Conservation (phyloP, 2,329 filamentous ascomycete genomes). For the Penicillium griseofulvum region DNA sequence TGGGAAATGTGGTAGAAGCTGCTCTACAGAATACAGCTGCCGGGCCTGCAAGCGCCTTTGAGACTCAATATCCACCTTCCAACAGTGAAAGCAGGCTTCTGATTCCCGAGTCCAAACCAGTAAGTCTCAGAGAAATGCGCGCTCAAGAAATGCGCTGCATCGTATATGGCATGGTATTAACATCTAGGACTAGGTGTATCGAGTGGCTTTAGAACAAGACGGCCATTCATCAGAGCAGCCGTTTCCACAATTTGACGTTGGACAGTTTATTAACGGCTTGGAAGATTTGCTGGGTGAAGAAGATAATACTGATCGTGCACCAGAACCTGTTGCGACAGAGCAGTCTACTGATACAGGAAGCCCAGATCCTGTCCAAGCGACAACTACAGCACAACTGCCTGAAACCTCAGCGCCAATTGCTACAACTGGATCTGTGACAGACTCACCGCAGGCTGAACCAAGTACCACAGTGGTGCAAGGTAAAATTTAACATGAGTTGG, state of each 20-base stretch:
- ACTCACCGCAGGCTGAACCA: background rate
- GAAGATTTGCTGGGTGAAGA: slow-evolving; percentile 6
- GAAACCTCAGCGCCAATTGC: background rate
- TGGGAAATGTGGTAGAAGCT: slow-evolving; percentile 10
- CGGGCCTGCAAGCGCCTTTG: slow-evolving; percentile 19
- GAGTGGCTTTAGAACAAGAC: slow-evolving; percentile 29
- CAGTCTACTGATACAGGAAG: background rate
- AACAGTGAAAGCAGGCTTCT: slow-evolving; percentile 28
- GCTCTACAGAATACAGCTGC: slow-evolving; percentile 15
- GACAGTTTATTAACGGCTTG: slow-evolving; percentile 17
- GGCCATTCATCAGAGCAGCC: slow-evolving; percentile 31
- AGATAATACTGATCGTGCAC: background rate
- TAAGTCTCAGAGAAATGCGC: slow-evolving; percentile 20
- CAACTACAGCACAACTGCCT: background rate
- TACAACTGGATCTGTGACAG: background rate
- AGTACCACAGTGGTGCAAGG: background rate
- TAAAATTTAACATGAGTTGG: background rate
- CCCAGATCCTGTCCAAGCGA: background rate
- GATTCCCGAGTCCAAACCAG: slow-evolving; percentile 28
- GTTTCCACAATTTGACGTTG: slow-evolving; percentile 25
- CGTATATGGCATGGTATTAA: slow-evolving; percentile 9
- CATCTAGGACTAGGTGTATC: slow-evolving; percentile 28
- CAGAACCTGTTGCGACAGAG: slow-evolving; percentile 10
- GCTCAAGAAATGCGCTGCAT: background rate
- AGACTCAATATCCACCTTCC: slow-evolving; percentile 39